Percentiles rank a stretch among this genome's conserved stretches.
Conservation (phyloP, 31 red algal genomes). For the Odonthalia washingtoniensis region DNA sequence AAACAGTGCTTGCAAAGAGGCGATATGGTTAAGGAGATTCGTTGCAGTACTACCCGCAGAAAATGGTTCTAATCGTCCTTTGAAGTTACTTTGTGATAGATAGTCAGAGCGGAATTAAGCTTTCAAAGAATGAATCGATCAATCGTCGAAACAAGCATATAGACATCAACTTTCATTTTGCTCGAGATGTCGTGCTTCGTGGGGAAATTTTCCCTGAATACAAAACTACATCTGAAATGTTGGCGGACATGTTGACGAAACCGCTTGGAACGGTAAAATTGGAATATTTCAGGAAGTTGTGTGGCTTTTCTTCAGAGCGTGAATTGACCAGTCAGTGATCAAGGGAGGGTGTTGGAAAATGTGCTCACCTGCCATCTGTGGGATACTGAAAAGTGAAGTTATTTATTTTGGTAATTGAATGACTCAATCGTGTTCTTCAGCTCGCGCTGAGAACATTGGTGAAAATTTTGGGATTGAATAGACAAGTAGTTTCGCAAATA, state of each 20-base stretch:
- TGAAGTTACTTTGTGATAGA: neutral
- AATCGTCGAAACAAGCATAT: neutral
- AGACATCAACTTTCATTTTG: constrained; percentile 7
- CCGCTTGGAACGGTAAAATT: neutral
- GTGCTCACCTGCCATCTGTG: too few species aligned
- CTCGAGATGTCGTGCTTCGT: neutral
- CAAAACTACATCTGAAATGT: neutral
- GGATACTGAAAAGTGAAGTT: too few species aligned
- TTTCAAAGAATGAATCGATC: neutral
- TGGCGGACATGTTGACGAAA: neutral
- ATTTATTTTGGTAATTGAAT: too few species aligned
- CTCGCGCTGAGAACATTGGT: too few species aligned
- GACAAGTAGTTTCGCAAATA: too few species aligned
- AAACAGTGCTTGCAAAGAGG: neutral
- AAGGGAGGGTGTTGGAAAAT: too few species aligned
- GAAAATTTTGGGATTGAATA: too few species aligned
- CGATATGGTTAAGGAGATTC: neutral
- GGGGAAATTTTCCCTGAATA: neutral
- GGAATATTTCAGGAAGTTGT: too few species aligned
- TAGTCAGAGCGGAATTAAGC: neutral
- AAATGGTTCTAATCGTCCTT: neutral
- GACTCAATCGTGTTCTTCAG: too few species aligned
- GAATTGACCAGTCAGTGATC: too few species aligned
- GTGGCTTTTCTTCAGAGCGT: too few species aligned
- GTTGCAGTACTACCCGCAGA: neutral